Evolutionary conservation across 2,329 filamentous ascomycete genomes (phyloP), one percentile per base, ranked within the genome.

Genomic region (Arthrobotrys conoides): DNA sequence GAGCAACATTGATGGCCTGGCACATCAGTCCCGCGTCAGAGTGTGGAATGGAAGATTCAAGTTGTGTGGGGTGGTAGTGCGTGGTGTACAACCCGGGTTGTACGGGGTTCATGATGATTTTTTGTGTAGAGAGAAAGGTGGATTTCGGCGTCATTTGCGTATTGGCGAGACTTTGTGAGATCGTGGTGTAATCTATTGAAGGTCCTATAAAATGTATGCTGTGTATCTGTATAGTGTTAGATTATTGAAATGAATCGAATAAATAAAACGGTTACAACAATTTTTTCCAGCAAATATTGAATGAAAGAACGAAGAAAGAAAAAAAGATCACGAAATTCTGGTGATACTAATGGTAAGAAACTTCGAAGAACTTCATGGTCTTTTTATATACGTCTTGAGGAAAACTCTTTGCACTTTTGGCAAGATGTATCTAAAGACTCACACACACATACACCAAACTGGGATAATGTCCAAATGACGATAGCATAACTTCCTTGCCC

Each of bases 401-500:
- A n/a, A 24, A 12, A 18, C 8, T 3, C 10, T 27, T 22, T 59
- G 57, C 57, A 44, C 57, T 61, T 61, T 44, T 41, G 57, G 33
- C 57, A 61, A 44, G 10, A 20, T 46, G 41, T 9, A 46, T 38
- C 36, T 51, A 24, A 55, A 61, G 57, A 61, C 57, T 61, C 57
- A 61, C 44, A 41, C 5, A 36, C 36, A 44, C 20, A 46, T 61
- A 44, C 20, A 46, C 44, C 36, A 44, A 41, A 61, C 44, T n/a
- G 57, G 65, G 65, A 30, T 36, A 5, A 14, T 48, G 24, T 51
- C 38, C 38, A 73, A 73, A 75, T 75, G 71, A 75, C 55, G 71
- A 75, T 51, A 75, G 27, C 9, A 63, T 53, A 24, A 27, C 14
- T 41, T 67, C 24, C 64, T 41, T 51, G 33, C 36, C 41, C 61